Percentiles rank a stretch among this genome's conserved stretches.
Conservation (phyloP, 139 green algal genomes). For the Chlorella vulgaris region DNA sequence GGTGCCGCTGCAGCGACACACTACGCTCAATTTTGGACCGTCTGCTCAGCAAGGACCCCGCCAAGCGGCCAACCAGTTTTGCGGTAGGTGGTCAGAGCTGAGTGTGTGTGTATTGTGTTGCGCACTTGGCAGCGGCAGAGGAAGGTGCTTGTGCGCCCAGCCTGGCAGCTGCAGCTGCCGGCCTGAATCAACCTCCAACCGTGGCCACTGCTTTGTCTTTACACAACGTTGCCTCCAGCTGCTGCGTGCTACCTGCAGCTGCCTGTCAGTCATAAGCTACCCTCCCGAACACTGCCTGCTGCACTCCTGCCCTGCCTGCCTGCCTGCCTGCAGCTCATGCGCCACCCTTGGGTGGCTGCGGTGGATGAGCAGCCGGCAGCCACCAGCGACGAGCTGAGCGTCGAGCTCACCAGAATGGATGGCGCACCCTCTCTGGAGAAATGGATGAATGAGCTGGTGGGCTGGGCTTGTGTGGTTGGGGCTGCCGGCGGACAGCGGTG, state of each 20-base stretch:
- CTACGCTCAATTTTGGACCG: conserved; percentile 25
- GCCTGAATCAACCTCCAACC: too few relatives aligned
- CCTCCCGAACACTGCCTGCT: too few relatives aligned
- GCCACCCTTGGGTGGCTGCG: conserved; percentile 20
- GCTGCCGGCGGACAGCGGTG: not conserved
- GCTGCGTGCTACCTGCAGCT: too few relatives aligned
- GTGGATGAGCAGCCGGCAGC: not conserved
- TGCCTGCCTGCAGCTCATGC: conserved; percentile 17
- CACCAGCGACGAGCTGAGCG: not conserved
- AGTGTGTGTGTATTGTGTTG: too few relatives aligned
- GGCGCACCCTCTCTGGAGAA: conserved; percentile 1
- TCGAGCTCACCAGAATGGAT: not conserved
- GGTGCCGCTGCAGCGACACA: not conserved
- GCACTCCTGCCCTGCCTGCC: too few relatives aligned
- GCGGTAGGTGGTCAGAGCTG: not conserved
- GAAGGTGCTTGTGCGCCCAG: too few relatives aligned
- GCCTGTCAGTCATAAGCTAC: too few relatives aligned
- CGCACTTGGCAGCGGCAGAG: too few relatives aligned
- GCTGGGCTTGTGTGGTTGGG: not conserved
- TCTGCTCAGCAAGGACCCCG: conserved; percentile 15
- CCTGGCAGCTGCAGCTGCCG: too few relatives aligned
- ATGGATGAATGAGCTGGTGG: conserved; percentile 8
- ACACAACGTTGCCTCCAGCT: too few relatives aligned
- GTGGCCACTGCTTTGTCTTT: too few relatives aligned
- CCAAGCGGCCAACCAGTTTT: not conserved